Base-by-base conservation (phyloP, 1,284 basidiomycete genomes). In the Golubevia pallescens region DNA sequence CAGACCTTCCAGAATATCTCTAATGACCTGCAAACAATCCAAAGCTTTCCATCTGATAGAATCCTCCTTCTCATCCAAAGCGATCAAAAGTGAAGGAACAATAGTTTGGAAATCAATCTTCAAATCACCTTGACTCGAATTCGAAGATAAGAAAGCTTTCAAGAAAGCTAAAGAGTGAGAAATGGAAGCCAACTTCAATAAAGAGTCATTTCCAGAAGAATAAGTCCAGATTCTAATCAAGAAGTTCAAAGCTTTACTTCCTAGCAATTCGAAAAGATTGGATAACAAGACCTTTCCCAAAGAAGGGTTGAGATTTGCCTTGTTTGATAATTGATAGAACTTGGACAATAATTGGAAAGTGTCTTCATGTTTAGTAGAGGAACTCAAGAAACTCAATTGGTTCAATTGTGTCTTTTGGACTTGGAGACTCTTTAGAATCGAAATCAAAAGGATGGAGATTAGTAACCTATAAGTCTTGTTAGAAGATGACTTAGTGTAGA, bases 21-120 rank as follows among this genome's bases (percentile, higher is more conserved):
- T 67, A 54, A 81, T 57, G 3, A 63, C 63, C 20, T 69, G 66
- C n/a, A 83, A 58, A 32, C 67, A 65, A 10, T 65, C 65, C 1
- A 75, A 32, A 14, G 75, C 71, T n/a, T 70, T 75, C 19, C 66
- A 56, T 13, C 79, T 62, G 34, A 81, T 65, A n/a, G 70, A 38
- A 14, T 70, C 61, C 42, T 79, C 71, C 10, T 38, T 38, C n/a
- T 61, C 62, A 42, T 76, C 68, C 13, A 81, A 66, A 4, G 75
- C 68, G 8, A 70, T 51, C 14, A 81, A 65, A 28, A 81, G 56
- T 1, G 74, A 61, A 1, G 79, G 79, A 0, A 81, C 65, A 1
- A 81, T 62, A 20, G 69, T 68, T 65, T 81, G 79, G 64, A 78
- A 78, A 58, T 81, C 79, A 19, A 38, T 61, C 69, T 54, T 10